Conservation (phyloP, 768 basidiomycete species). For the Leucocoprinus leucothites region DNA sequence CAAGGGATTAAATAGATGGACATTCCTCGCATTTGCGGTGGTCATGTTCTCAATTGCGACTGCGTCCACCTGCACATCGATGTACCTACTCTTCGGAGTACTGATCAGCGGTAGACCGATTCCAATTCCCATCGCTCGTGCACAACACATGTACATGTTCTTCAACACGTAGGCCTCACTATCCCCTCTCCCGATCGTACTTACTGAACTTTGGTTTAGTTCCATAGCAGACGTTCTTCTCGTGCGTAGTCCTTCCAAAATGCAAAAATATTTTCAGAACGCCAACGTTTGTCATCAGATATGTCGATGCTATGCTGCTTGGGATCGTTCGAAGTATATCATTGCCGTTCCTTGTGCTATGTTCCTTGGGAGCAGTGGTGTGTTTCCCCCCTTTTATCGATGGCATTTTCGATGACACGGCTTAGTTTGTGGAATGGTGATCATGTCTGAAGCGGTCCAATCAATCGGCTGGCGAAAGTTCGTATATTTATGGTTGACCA, state of each 20-base stretch:
- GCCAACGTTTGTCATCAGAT: slow-evolving; percentile 5
- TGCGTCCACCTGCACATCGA: slow-evolving; percentile 29
- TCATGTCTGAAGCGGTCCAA: slow-evolving; percentile 18
- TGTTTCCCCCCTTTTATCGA: slow-evolving; percentile 7
- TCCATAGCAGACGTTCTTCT: slow-evolving; percentile 14
- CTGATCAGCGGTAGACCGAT: slow-evolving; percentile 17
- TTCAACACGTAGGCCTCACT: slow-evolving; percentile 34
- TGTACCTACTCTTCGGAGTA: slow-evolving; percentile 24
- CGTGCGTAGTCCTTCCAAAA: not conserved
- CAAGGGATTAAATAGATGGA: slow-evolving; percentile 20
- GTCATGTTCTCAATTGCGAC: slow-evolving; percentile 34
- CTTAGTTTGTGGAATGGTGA: not conserved
- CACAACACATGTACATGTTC: slow-evolving; percentile 32
- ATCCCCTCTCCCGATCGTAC: not conserved
- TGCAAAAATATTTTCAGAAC: not conserved
- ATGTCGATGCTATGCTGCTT: slow-evolving; percentile 37
- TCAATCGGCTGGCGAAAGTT: slow-evolving; percentile 17
- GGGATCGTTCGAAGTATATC: slow-evolving; percentile 27
- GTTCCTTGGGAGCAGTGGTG: slow-evolving; percentile 31
- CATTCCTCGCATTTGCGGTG: slow-evolving; percentile 26
- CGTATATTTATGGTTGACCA: slow-evolving; percentile 30
- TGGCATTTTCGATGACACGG: not conserved
- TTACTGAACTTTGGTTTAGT: not conserved
- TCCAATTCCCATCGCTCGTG: slow-evolving; percentile 19
- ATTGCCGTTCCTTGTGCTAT: slow-evolving; percentile 24